Conservation (phyloP, 2,329 filamentous ascomycete species). For the Fusarium pilosicola region DNA sequence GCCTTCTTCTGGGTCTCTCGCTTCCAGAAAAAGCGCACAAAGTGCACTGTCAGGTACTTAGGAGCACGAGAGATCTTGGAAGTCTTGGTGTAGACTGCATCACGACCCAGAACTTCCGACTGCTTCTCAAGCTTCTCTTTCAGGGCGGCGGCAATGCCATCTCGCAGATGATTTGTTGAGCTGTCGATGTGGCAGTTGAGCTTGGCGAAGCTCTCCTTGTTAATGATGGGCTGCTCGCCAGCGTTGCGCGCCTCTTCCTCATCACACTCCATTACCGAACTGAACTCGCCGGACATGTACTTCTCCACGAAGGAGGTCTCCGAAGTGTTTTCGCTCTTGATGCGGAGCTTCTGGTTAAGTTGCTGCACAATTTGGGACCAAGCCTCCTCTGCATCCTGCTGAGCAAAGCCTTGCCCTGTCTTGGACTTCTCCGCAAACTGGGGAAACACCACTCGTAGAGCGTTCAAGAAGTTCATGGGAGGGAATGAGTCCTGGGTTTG, state of each 20-base stretch:
- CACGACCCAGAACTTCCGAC: conserved; percentile 78
- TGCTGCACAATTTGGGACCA: conserved; percentile 95
- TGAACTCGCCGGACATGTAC: conserved; percentile 87
- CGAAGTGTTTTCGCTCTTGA: conserved; percentile 63
- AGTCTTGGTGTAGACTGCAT: conserved; percentile 88
- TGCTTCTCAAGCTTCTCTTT: conserved; percentile 92
- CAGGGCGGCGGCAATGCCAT: conserved; percentile 84
- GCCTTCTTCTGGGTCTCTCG: conserved; percentile 96
- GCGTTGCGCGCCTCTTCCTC: conserved; percentile 79
- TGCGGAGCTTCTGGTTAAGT: conserved; percentile 79
- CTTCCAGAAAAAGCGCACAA: conserved; percentile 99
- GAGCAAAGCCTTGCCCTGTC: conserved; percentile 86
- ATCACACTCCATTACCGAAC: conserved; percentile 82
- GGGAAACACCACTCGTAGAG: conserved; percentile 82
- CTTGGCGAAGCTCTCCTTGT: conserved; percentile 84
- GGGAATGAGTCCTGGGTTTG: conserved; percentile 88
- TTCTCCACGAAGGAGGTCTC: conserved; percentile 84
- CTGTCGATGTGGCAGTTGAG: conserved; percentile 94
- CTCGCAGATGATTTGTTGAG: conserved; percentile 87
- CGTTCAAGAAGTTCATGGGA: conserved; percentile 83
- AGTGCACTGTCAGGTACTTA: conserved; percentile 96
- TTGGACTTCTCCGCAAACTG: conserved; percentile 93
- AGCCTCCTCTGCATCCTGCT: conserved; percentile 98
- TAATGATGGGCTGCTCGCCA: conserved; percentile 75
- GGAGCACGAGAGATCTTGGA: conserved; percentile 91